A percentile compares a stretch with the other conserved stretches of the same genome.
Evolutionary conservation across 768 basidiomycete genomes (phyloP).

Genomic region (Cystofilobasidium macerans): DNA sequence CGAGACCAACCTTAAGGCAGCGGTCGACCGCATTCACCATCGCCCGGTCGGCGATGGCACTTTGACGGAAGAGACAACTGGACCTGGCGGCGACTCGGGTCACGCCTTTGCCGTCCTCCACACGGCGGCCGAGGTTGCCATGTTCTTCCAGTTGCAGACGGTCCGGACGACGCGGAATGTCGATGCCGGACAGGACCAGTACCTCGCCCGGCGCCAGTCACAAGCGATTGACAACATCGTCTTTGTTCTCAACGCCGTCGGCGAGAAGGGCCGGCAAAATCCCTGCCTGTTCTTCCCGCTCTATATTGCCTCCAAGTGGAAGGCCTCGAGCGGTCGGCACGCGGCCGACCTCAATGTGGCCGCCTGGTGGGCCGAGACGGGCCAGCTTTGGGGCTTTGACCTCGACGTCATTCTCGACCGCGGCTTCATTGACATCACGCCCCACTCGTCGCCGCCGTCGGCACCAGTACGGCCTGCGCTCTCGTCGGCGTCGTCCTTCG

Average conservation of each 20-base stretch:
- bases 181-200: conserved; percentile 9
- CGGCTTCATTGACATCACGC: conserved; percentile 7
- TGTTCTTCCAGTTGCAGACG: conserved; percentile 14
- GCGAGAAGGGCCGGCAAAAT: conserved; percentile 16
- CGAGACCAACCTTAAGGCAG: conserved; percentile 19
- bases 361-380: background rate
- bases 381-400: background rate
- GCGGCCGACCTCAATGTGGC: background rate
- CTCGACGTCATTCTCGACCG: conserved; percentile 7
- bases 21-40: conserved; percentile 14
- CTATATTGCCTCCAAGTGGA: conserved; percentile 11
- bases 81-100: conserved; percentile 10
- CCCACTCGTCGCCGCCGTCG: conserved; percentile 4
- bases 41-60: conserved; percentile 3
- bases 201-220: conserved; percentile 5
- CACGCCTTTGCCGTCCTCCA: conserved; percentile 18
- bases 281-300: conserved; percentile 19
- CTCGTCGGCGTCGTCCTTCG: background rate
- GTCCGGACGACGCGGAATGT: background rate
- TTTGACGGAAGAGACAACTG: background rate
- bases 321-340: background rate
- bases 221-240: conserved; percentile 19
- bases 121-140: conserved; percentile 21
- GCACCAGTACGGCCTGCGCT: background rate
- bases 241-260: conserved; percentile 18